Base-by-base conservation (phyloP, 345 rosid species). In the Moricandia moricandioides region DNA sequence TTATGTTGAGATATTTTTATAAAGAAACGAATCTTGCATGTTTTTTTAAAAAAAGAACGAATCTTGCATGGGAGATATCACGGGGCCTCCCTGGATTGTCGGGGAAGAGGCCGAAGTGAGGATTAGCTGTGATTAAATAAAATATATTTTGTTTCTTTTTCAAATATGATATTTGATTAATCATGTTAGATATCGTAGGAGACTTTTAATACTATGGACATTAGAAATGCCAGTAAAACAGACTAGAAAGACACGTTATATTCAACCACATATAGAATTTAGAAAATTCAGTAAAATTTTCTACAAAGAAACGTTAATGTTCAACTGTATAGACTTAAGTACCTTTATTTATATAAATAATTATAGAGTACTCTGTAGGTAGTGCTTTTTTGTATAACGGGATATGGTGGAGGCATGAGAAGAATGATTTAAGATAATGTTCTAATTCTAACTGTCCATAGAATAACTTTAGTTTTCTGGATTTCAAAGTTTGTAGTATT, bases 31-130 rank as follows among this genome's bases (percentile, higher is more conserved):
- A 21, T 21, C 24, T 21, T 21, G 24, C 24, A 21, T 21, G 24
- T 21, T 21, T 1, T 21, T n/a, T n/a, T n/a, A 21, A 21, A 21
- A 21, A 21, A 21, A 21, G 2, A 47, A 14, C 54, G 30, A 56
- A 73, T 73, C 65, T 65, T 65, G 31, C 14, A 57, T 56, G 67
- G 40, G 54, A 60, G 72, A 74, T 31, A 65, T 65, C 5, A 39
- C 59, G 72, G 5, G 69, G 67, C 26, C 54, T 26, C 18, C 58
- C 59, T 54, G 21, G 34, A 26, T 49, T 67, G 43, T 49, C 62
- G 67, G 59, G 59, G 40, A 51, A 37, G 31, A 54, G 55, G 8
- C 21, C 21, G 10, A 55, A 57, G 61, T 34, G 55, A 59, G 73
- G 33, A 51, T 7, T 61, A 68, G 69, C 63, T 75, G 69, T 61